Conservation (phyloP, 2,329 filamentous ascomycete genomes). For the Alternaria rosae region DNA sequence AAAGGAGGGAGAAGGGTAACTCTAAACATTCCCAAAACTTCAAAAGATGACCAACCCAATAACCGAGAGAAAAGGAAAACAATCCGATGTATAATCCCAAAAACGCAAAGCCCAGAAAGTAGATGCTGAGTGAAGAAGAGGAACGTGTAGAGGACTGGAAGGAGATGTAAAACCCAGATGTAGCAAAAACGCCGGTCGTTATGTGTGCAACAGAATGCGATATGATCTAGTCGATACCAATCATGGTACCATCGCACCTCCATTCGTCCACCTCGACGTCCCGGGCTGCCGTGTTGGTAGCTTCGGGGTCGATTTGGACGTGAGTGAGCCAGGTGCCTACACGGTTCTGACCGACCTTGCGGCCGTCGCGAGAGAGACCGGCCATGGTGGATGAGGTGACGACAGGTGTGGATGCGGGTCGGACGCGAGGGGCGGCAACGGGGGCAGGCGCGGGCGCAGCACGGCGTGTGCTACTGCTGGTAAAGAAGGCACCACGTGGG, state of each 20-base stretch:
- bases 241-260: conserved; percentile 45
- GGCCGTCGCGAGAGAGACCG: conserved; percentile 47
- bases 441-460: conserved; percentile 15
- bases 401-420: conserved; percentile 17
- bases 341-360: conserved; percentile 45
- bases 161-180: neutral
- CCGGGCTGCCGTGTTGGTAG: conserved; percentile 41
- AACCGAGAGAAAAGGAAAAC: neutral
- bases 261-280: conserved; percentile 48
- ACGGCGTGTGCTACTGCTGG: conserved; percentile 36
- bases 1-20: neutral
- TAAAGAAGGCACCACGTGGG: conserved; percentile 35
- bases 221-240: conserved; percentile 41
- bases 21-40: conserved; percentile 5
- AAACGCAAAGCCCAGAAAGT: neutral
- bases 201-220: neutral
- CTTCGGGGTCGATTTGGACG: conserved; percentile 46
- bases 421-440: neutral
- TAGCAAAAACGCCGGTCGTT: conserved; percentile 13
- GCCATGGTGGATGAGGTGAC: conserved; percentile 45
- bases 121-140: neutral
- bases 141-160: neutral
- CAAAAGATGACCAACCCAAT: neutral
- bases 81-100: neutral
- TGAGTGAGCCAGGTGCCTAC: conserved; percentile 51